Base-by-base conservation (phyloP, 768 basidiomycete genomes). In the Lepiota brunneoincarnata region DNA sequence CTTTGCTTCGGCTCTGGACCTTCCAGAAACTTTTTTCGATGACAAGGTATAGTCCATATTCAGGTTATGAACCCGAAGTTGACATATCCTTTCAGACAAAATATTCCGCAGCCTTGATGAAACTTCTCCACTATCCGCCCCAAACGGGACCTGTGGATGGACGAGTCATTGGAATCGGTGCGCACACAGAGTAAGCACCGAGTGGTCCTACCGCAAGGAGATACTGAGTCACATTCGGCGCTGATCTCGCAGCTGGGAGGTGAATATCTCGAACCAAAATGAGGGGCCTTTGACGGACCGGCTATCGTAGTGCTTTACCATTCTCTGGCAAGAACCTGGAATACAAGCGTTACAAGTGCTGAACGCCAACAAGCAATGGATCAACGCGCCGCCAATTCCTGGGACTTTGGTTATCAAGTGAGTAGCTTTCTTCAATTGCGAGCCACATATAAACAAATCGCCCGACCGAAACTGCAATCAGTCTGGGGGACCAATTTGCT, bases 361-460 rank as follows among this genome's bases (percentile, higher is more conserved):
- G 51, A 96, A 96, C 71, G 67, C 83, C 0, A 72, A 83, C 31
- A 83, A 84, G 9, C 70, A 82, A 58, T 97, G 94, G 94, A 82
- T 97, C 48, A 74, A 90, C 60, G 93, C 90, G 7, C 81, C 84
- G 1, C 82, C 89, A 0, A 87, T 89, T 42, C 77, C 81, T 0
- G 91, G 78, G n/a, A 92, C 93, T 0, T 75, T 96, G 38, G 90
- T 97, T 24, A 81, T 95, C 67, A 97, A 97, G 90, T 91, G 55
- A 56, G 80, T 55, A 24, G 1, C 15, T 15, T 20, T 21, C 49
- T 21, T 28, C n/a, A n/a, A n/a, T n/a, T 21, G 36, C 20, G 14
- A 5, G 50, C 17, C 18, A 6, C 26, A 39, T 38, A 21, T 9
- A 9, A 4, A 10, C 17, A 7, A 3, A 23, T 14, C 38, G 40